Evolutionary conservation across 148 eudicot genomes (phyloP).

Genomic region (Beta vulgaris): DNA sequence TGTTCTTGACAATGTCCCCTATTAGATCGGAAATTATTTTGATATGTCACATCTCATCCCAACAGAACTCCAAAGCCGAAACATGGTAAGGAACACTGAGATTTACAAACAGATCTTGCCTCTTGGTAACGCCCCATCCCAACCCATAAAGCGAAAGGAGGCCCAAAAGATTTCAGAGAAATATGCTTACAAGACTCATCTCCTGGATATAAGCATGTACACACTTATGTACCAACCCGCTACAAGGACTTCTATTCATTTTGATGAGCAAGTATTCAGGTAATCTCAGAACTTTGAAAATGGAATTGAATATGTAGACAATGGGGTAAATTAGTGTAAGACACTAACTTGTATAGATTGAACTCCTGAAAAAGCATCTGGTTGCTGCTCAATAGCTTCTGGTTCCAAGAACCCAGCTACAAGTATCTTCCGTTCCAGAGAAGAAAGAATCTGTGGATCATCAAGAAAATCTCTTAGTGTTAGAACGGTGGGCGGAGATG

Average conservation of each 20-base stretch:
- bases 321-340: too few species aligned
- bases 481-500: not conserved
- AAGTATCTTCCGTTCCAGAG: conserved; percentile 60
- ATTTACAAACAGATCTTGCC: not conserved
- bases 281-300: not conserved
- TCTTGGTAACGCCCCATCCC: not conserved
- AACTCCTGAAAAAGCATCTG: conserved; percentile 35
- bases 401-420: conserved; percentile 73
- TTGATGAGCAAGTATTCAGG: not conserved
- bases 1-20: not conserved
- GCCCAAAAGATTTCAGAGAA: not conserved
- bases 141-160: not conserved
- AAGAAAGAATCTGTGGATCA: conserved; percentile 47
- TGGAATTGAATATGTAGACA: not conserved
- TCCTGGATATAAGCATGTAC: not conserved
- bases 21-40: not conserved
- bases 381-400: conserved; percentile 33
- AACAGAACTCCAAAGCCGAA: not conserved
- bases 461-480: not conserved
- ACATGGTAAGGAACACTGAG: not conserved
- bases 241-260: not conserved
- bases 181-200: not conserved
- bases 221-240: not conserved
- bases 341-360: conserved; percentile 48
- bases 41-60: not conserved